These are phyloP conservation scores for Xylariales sp. DNA, from an alignment of 2,329 filamentous ascomycete species.

Conservation along the genomic window DNA sequence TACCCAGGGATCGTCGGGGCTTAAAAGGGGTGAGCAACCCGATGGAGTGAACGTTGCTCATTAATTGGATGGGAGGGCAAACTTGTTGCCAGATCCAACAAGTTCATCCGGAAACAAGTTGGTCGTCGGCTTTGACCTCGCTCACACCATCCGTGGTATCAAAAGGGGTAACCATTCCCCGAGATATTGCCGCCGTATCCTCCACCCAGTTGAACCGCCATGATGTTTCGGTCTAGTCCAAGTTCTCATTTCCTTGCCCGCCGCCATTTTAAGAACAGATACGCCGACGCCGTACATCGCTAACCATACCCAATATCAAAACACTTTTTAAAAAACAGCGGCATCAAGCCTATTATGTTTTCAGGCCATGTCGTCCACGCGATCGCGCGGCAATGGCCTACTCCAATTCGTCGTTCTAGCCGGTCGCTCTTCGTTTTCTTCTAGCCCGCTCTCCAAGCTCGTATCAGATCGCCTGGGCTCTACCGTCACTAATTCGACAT, in stretches of 20 bases:
- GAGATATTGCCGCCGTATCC: neutral
- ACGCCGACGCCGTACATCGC: neutral
- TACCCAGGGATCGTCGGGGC: neutral
- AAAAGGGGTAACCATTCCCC: neutral
- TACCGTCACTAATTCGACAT: conserved; percentile 30
- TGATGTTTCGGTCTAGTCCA: neutral
- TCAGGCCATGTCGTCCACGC: neutral
- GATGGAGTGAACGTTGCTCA: too few species aligned
- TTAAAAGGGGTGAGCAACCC: neutral
- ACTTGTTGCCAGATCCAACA: too few species aligned
- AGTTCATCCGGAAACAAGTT: too few species aligned
- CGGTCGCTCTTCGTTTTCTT: neutral
- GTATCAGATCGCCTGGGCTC: neutral
- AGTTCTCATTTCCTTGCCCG: neutral
- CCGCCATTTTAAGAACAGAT: neutral
- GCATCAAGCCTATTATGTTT: neutral
- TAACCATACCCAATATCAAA: neutral
- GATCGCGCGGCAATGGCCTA: conserved; percentile 17
- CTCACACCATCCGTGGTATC: neutral
- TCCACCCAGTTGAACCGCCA: neutral
- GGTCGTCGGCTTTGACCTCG: neutral
- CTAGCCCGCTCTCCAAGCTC: conserved; percentile 3
- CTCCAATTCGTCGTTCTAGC: conserved; percentile 20
- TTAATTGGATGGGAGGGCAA: too few species aligned
- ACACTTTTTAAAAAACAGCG: neutral